phyloP scores from a whole-genome alignment of 192 early-diverging fungal species.

The Polychytrium aggregatum region DNA sequence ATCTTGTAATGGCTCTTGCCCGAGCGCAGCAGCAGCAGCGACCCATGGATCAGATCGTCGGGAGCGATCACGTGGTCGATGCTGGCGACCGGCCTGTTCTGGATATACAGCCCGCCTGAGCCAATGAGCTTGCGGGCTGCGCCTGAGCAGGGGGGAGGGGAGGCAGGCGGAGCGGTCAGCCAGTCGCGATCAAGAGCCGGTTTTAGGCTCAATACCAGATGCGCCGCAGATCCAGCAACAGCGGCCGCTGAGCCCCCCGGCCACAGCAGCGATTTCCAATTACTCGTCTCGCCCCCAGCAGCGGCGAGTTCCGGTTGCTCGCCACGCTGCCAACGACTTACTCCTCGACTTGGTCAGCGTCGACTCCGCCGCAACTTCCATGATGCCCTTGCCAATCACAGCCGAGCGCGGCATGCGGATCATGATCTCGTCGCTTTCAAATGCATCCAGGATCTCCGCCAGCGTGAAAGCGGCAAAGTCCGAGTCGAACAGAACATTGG shows the following conservation, averaged over 20 bases:
- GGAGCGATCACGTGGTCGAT: too few species aligned
- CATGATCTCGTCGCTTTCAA: constrained; percentile 55
- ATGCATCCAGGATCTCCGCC: constrained; percentile 58
- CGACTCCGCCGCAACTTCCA: constrained; percentile 44
- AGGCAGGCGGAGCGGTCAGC: neutral
- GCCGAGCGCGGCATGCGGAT: constrained; percentile 21
- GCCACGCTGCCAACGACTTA: too few species aligned
- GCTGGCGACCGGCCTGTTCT: constrained; percentile 44
- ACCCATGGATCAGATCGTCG: too few species aligned
- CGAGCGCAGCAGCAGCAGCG: too few species aligned
- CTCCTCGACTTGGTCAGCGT: constrained; percentile 61
- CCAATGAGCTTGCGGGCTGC: constrained; percentile 66
- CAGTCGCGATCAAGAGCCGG: neutral
- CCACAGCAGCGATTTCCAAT: neutral
- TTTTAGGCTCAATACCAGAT: neutral
- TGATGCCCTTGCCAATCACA: constrained; percentile 39
- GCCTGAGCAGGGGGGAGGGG: too few species aligned
- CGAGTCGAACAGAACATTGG: constrained; percentile 58
- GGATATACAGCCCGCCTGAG: constrained; percentile 73
- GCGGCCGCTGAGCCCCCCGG: neutral
- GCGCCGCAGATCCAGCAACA: neutral
- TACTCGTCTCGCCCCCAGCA: too few species aligned
- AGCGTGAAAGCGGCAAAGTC: constrained; percentile 23
- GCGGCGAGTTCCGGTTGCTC: too few species aligned
- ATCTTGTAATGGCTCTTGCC: too few species aligned